Conservation (phyloP, 23 red algal genomes). For the Gracilariopsis chorda region DNA sequence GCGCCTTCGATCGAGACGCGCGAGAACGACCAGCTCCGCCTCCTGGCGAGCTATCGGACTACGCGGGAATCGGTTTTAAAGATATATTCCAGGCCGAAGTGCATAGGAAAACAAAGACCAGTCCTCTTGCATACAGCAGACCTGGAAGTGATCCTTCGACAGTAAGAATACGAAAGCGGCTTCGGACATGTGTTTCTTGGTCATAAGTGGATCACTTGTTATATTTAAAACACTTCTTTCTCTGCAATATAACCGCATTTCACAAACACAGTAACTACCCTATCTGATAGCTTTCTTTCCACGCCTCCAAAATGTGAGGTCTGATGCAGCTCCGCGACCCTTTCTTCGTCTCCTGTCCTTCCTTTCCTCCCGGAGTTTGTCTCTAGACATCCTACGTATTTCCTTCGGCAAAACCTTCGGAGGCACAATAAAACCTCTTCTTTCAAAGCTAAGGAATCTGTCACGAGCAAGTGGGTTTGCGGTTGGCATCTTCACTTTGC, state of each 20-base stretch:
- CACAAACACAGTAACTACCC: neutral
- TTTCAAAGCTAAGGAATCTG: slow-evolving; percentile 53
- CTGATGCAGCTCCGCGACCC: slow-evolving; percentile 21
- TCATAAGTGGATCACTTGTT: too few relatives aligned
- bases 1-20: slow-evolving; percentile 60
- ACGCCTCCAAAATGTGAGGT: slow-evolving; percentile 64
- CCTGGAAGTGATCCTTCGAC: slow-evolving; percentile 22
- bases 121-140: slow-evolving; percentile 34
- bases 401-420: slow-evolving; percentile 61
- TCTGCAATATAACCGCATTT: too few relatives aligned
- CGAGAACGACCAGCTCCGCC: slow-evolving; percentile 3
- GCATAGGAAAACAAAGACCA: slow-evolving; percentile 37
- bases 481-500: slow-evolving; percentile 49
- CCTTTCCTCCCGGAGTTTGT: slow-evolving; percentile 43
- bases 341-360: slow-evolving; percentile 39
- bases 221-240: too few relatives aligned
- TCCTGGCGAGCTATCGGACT: slow-evolving; percentile 57
- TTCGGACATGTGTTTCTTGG: slow-evolving; percentile 21
- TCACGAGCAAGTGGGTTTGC: slow-evolving; percentile 43
- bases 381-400: slow-evolving; percentile 20
- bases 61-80: slow-evolving; percentile 36
- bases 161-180: neutral
- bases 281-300: slow-evolving; percentile 29
- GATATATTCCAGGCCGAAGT: slow-evolving; percentile 72
- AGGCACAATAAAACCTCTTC: slow-evolving; percentile 51